Conservation (phyloP, 768 basidiomycete genomes). For the Pleurotus giganteus region DNA sequence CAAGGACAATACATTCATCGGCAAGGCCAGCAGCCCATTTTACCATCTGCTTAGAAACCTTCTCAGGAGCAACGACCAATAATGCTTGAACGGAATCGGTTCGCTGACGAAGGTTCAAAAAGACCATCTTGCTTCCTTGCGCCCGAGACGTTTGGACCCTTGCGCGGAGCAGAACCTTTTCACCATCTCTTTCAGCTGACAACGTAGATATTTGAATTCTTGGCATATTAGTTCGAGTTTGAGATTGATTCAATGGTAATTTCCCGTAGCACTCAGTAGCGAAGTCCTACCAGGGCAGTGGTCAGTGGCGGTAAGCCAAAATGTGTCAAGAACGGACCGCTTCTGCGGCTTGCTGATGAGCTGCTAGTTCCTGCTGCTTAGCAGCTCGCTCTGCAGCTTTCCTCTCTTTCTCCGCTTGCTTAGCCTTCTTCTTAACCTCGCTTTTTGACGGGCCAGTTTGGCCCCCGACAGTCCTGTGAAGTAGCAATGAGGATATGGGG, state of each 20-base stretch:
- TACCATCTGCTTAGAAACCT: conserved; percentile 95
- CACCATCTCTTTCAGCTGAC: conserved; percentile 55
- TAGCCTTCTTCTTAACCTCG: conserved; percentile 88
- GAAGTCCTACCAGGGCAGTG: conserved; percentile 55
- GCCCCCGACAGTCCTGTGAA: conserved; percentile 15
- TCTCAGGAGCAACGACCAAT: conserved; percentile 64
- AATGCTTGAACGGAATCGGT: conserved; percentile 86
- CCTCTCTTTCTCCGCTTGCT: conserved; percentile 87
- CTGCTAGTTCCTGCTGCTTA: conserved; percentile 71
- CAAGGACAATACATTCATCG: conserved; percentile 88
- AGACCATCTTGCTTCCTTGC: conserved; percentile 95
- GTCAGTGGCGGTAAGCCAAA: conserved; percentile 2
- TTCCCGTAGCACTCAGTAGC: conserved; percentile 81
- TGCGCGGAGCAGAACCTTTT: conserved; percentile 82
- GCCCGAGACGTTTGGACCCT: conserved; percentile 89
- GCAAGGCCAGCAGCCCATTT: conserved; percentile 82
- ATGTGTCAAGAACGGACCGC: conserved; percentile 37
- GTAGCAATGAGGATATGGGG: too few relatives aligned
- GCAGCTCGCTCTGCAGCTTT: conserved; percentile 87
- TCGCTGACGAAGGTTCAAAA: conserved; percentile 88
- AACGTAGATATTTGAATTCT: conserved; percentile 68
- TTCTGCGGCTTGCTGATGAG: conserved; percentile 64
- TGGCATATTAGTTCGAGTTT: conserved; percentile 60
- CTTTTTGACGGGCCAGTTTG: conserved; percentile 71
- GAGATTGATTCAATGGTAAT: conserved; percentile 89